Evolutionary conservation across 202 grass and related monocot species (phyloP).

Genomic region (Schoenoplectus triqueter): DNA sequence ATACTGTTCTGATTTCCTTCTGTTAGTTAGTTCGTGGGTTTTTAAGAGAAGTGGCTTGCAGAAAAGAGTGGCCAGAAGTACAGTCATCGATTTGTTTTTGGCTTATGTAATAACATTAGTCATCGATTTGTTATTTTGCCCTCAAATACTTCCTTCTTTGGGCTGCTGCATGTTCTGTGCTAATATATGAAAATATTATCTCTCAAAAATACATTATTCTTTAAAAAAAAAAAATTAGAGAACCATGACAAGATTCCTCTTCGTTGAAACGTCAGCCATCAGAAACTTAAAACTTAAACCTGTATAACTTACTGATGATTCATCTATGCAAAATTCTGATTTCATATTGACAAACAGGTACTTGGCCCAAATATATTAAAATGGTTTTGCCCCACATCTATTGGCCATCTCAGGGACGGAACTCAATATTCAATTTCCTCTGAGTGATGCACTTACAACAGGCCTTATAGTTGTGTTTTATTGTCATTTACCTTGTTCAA

Average conservation of each 20-base stretch:
- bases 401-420: conserved; percentile 76
- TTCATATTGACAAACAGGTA: conserved; percentile 53
- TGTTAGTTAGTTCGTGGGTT: conserved; percentile 44
- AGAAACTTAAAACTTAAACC: not conserved
- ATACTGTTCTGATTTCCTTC: not conserved
- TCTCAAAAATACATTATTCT: not conserved
- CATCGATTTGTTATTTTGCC: conserved; percentile 5
- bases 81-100: conserved; percentile 74
- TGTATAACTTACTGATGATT: not conserved
- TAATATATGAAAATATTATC: not conserved
- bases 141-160: not conserved
- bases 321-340: not conserved
- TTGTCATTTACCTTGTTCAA: conserved; percentile 7
- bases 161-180: not conserved
- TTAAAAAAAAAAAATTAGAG: not conserved
- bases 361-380: conserved; percentile 81
- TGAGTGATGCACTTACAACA: conserved; percentile 46
- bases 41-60: conserved; percentile 86
- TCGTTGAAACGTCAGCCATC: not conserved
- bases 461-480: not conserved
- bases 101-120: conserved; percentile 72
- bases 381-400: conserved; percentile 72
- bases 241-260: not conserved
- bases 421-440: conserved; percentile 78
- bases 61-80: conserved; percentile 91